Base-by-base conservation (phyloP, 2,329 filamentous ascomycete genomes). In the Westerdykella sp. region DNA sequence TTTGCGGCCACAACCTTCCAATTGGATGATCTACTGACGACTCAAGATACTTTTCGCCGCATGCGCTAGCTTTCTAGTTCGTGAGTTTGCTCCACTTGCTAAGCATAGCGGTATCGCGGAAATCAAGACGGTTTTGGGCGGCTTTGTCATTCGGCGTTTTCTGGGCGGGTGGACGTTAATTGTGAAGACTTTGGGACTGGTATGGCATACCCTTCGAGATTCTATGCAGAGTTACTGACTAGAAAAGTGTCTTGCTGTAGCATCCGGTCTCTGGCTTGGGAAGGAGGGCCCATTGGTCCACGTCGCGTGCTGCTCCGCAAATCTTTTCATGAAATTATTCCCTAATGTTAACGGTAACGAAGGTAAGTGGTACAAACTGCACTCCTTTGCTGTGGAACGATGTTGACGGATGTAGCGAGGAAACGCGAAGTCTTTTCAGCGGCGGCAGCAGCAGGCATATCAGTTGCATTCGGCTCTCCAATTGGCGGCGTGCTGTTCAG, bases 221-320 rank as follows among this genome's bases (percentile, higher is more conserved):
- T 13, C 18, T 44, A 60, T 60, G 45, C 63, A 21, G 36, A 22
- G 42, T 57, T 39, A 50, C 63, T 66, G 35, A 55, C 44, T 9
- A 18, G n/a, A 2, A 11, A 47, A 94, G 81, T 90, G 89, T 64
- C 78, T 97, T 30, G 85, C 91, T 35, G 91, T 96, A 36, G 87
- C 87, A 52, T 96, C 90, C 5, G 91, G 91, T 40, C 83, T 98
- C 74, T 97, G 93, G 91, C 73, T 97, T 12, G 91, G 91, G 25
- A 97, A 97, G 67, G 91, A 98, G 73, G 91, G 91, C 1, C 91
- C 91, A 1, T 71, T 97, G 31, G 91, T 98, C 5, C 91, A 98
- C 67, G 90, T 97, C 16, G 91, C 91, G 46, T 97, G 93, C 69
- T 97, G 93, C 66, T 96, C 90, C 62, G 89, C 91, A 37, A 95